These are phyloP conservation scores for Phycomyces nitens DNA, from an alignment of 192 early-diverging fungal genomes.

Conservation along the genomic window DNA sequence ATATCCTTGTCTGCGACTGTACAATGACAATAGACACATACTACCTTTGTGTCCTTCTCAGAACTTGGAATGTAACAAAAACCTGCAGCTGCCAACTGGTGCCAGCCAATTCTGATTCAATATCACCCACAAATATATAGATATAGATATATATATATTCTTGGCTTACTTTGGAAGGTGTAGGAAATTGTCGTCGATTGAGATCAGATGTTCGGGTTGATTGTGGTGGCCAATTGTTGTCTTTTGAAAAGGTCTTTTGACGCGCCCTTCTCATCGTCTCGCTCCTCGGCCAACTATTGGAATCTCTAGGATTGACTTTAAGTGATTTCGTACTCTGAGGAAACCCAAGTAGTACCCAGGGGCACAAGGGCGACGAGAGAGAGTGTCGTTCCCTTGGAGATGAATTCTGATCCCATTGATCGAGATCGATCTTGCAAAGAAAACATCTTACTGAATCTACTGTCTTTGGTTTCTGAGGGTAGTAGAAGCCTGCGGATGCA, in stretches of 20 bases:
- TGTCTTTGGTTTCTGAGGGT: background rate
- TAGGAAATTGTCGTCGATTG: background rate
- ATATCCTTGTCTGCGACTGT: background rate
- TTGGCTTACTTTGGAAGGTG: conserved; percentile 2
- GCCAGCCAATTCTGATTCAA: too few species aligned
- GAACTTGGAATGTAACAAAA: conserved; percentile 8
- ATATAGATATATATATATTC: too few species aligned
- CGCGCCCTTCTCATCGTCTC: conserved; percentile 14
- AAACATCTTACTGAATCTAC: conserved; percentile 8
- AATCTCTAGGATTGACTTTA: background rate
- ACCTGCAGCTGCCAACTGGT: conserved; percentile 15
- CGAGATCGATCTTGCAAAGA: conserved; percentile 8
- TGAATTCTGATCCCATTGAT: conserved; percentile 14
- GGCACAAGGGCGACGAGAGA: background rate
- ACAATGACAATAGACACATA: conserved; percentile 18
- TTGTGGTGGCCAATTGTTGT: conserved; percentile 11
- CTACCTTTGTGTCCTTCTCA: background rate
- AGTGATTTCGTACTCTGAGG: conserved; percentile 3
- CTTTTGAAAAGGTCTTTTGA: conserved; percentile 6
- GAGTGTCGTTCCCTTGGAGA: conserved; percentile 15
- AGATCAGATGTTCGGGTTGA: background rate
- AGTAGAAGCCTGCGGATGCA: conserved; percentile 24
- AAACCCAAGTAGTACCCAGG: conserved; percentile 14
- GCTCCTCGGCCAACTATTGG: conserved; percentile 2
- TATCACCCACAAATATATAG: too few species aligned